Evolutionary conservation across 352 stramenopile genomes (phyloP).

Genomic region (Globisporangium nunn): DNA sequence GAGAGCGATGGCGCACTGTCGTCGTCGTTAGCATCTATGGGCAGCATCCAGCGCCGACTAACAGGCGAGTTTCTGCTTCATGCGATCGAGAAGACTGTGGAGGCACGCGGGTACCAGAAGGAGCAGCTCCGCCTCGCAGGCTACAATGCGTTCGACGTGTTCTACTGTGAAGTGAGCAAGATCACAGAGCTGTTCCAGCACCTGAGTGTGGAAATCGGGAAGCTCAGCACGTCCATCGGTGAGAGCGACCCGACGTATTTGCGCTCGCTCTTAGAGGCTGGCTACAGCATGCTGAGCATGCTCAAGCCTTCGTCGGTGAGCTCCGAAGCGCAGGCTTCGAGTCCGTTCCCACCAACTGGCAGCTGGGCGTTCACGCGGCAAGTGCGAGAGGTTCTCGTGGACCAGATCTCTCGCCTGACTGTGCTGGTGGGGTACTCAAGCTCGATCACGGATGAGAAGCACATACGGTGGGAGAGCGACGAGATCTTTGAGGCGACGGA

Average conservation of each 20-base stretch:
- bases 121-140: slow-evolving; percentile 73
- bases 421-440: slow-evolving; percentile 38
- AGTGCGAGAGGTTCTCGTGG: slow-evolving; percentile 54
- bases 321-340: slow-evolving; percentile 13
- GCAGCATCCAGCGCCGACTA: slow-evolving; percentile 28
- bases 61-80: slow-evolving; percentile 61
- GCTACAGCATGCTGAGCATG: slow-evolving; percentile 67
- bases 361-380: slow-evolving; percentile 57
- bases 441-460: slow-evolving; percentile 16
- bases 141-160: slow-evolving; percentile 85
- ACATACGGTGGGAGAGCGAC: slow-evolving; percentile 38
- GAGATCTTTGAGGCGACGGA: slow-evolving; percentile 62
- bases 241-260: slow-evolving; percentile 58
- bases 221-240: slow-evolving; percentile 41
- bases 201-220: slow-evolving; percentile 48
- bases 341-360: slow-evolving; percentile 21
- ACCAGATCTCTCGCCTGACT: slow-evolving; percentile 57
- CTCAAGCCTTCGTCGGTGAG: slow-evolving; percentile 23
- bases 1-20: neutral
- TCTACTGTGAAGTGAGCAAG: slow-evolving; percentile 84
- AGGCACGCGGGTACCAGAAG: slow-evolving; percentile 66
- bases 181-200: slow-evolving; percentile 57
- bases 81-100: slow-evolving; percentile 68
- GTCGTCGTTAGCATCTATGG: neutral
- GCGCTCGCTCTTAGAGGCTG: slow-evolving; percentile 53